These are phyloP conservation scores for Trichoderma asperellum DNA, from an alignment of 2,329 filamentous ascomycete genomes.

Conservation along the genomic window DNA sequence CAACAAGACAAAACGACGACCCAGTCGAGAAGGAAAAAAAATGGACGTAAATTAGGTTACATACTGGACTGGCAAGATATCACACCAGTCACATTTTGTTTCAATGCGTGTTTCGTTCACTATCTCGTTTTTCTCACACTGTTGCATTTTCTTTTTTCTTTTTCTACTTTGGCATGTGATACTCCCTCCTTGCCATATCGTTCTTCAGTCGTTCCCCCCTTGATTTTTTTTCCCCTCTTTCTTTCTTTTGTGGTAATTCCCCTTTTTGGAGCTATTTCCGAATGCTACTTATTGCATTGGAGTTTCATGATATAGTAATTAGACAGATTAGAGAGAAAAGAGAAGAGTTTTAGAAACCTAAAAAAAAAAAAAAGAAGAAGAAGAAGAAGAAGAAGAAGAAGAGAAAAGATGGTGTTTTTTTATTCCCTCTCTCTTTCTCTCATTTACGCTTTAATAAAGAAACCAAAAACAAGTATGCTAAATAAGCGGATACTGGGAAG, in stretches of 20 bases:
- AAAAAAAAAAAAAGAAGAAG: not conserved
- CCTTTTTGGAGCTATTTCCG: not conserved
- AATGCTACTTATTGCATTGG: slow-evolving; percentile 10
- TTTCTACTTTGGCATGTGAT: not conserved
- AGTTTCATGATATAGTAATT: not conserved
- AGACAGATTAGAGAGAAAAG: not conserved
- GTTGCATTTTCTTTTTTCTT: not conserved
- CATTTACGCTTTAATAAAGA: not conserved
- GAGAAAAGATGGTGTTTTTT: not conserved
- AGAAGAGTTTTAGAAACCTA: not conserved
- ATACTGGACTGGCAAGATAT: not conserved
- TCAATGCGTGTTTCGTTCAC: not conserved
- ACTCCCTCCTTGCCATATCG: not conserved
- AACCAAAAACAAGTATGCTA: not conserved
- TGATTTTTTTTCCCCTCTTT: not conserved
- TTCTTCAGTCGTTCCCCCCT: too few species aligned
- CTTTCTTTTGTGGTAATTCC: not conserved
- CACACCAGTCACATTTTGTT: not conserved
- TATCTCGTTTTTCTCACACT: not conserved
- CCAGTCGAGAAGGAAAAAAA: not conserved
- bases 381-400: not conserved
- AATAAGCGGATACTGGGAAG: not conserved
- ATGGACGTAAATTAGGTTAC: not conserved
- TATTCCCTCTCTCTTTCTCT: too few species aligned
- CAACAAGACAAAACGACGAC: slow-evolving; percentile 3